Base-by-base conservation (phyloP, 371 early-diverging fungal genomes). In the Apophysomyces elegans region DNA sequence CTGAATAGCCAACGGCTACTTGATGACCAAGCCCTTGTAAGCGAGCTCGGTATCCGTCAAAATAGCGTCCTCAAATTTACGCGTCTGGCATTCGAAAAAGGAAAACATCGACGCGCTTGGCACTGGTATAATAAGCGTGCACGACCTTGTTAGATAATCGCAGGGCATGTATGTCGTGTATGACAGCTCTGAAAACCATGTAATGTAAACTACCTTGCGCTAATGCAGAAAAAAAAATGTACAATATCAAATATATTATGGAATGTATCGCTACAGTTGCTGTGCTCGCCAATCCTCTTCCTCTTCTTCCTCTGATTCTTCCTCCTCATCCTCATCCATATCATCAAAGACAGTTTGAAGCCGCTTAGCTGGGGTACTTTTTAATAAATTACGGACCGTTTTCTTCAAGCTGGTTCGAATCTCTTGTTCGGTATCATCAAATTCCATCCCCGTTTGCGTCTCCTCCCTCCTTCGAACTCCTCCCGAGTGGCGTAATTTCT, bases 361-460 rank as follows among this genome's bases (percentile, higher is more conserved):
- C 45, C 94, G 72, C 36, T 93, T 91, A 13, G 4, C 21, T 21
- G 54, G 54, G 21, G 13, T 50, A 50, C 21, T 50, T 21, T 50
- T 50, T 26, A 50, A 26, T 21, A 50, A 11, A 50, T 50, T 26
- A 18, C 54, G 54, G 4, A 50, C 54, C 16, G 21, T 87, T 84
- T 76, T 95, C 95, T 76, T 96, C 86, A 74, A 96, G 94, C 76
- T 96, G 95, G 37, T 2, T 26, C 69, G 64, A 26, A 67, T 59
- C 11, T 54, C 64, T 45, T 65, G 60, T 47, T 73, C 69, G n/a
- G 58, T 62, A 38, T 68, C 64, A 16, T 62, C 64, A 32, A 43
- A 44, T 0, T 56, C 50, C 5, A 56, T 50, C 18, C 45, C 39
- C n/a, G 56, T 8, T 41, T 13, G 45, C 18, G 41, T 46, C 16